Evolutionary conservation across 129 eudicot species (phyloP).

Genomic region (Artemisia annua): DNA sequence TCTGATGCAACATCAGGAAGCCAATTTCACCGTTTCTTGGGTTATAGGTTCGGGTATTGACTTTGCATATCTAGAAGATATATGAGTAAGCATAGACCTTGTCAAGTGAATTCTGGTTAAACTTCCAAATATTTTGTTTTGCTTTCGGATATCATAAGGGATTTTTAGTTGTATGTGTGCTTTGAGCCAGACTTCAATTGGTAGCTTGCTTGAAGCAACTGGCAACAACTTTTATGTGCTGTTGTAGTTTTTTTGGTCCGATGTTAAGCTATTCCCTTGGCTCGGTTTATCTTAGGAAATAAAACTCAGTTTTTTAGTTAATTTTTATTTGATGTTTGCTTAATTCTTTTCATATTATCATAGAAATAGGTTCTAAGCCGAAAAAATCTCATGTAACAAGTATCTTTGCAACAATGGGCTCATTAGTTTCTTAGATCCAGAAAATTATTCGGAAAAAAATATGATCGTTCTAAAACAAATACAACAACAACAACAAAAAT

Average conservation of each 20-base stretch:
- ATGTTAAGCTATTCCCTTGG: conserved; percentile 6
- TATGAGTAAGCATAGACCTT: conserved; percentile 48
- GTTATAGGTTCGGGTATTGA: conserved; percentile 98
- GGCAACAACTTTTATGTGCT: conserved; percentile 18
- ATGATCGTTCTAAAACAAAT: too few relatives aligned
- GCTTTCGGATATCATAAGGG: conserved; percentile 21
- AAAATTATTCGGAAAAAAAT: too few relatives aligned
- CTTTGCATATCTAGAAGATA: conserved; percentile 45
- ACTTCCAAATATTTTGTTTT: conserved; percentile 28
- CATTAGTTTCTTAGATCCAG: too few relatives aligned
- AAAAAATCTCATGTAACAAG: not conserved
- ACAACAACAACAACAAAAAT: too few relatives aligned
- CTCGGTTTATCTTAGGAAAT: conserved; percentile 5
- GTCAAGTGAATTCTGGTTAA: conserved; percentile 11
- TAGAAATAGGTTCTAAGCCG: not conserved
- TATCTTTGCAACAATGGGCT: not conserved
- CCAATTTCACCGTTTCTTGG: conserved; percentile 43
- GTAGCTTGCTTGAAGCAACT: conserved; percentile 37
- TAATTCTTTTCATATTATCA: not conserved
- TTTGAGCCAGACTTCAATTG: conserved; percentile 22
- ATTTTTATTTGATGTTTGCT: not conserved
- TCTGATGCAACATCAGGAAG: conserved; percentile 20
- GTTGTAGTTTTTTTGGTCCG: conserved; percentile 18
- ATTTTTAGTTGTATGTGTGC: conserved; percentile 27
- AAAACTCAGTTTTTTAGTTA: conserved; percentile 6